Base-by-base conservation (phyloP, 192 early-diverging fungal species). In the Backusella morwellensis region DNA sequence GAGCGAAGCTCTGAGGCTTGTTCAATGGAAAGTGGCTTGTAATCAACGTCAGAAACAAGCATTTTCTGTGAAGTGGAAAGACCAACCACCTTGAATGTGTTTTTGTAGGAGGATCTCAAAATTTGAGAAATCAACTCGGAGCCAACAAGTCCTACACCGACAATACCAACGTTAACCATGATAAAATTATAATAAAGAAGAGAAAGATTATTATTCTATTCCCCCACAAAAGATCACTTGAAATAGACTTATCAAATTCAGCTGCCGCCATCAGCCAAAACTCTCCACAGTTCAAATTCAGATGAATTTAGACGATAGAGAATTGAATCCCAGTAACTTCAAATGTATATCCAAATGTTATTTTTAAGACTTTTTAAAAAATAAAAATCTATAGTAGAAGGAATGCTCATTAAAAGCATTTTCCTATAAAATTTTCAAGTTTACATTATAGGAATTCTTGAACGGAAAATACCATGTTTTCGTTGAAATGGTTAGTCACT, bases 131-230 rank as follows among this genome's bases (percentile, higher is more conserved):
- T 82, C 63, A 99, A 90, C 72, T 93, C 96, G n/a, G 90, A 88
- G 75, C 97, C 97, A 72, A 99, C 97, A 68, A 97, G 91, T 54
- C 97, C 97, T 68, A 96, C 93, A 40, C 97, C 97, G 83, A 99
- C 90, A 74, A 99, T 92, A 73, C 94, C 97, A 80, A 99, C 83
- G 82, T 92, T 93, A 72, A 95, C 86, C 88, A 90, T 90, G 73
- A 21, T 76, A 19, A 9, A 76, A 76, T 68, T 63, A 41, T 42
- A 42, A 63, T 14, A 29, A 14, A 29, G 26, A 63, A 14, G 12
- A 63, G 56, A 63, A 29, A 63, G 56, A 29, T 63, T 63, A 14
- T 29, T 63, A 63, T 63, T 29, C 11, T 63, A 8, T 29, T 63
- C 11, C 56, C 56, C 56, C 56, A 23, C 56, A 63, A 63, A 26